These are phyloP conservation scores for Bonia amplexicaulis DNA, from an alignment of 176 grass and related monocot species.

Conservation along the genomic window DNA sequence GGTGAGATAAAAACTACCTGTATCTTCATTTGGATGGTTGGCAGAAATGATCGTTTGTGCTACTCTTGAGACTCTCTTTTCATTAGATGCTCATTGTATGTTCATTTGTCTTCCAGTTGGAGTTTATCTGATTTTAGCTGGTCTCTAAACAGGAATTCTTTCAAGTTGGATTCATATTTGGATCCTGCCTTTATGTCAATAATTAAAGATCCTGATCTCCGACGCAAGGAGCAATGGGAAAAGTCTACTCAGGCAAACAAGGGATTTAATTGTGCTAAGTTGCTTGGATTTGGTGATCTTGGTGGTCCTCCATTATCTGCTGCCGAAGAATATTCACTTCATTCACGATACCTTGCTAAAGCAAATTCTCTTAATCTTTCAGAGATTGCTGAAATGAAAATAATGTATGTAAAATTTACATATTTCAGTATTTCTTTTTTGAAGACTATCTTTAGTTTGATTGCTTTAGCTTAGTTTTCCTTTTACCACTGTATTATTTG, in stretches of 20 bases:
- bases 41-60: background rate
- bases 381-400: slow-evolving; percentile 98
- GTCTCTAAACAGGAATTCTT: slow-evolving; percentile 60
- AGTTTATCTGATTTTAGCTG: slow-evolving; percentile 14
- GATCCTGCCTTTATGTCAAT: slow-evolving; percentile 97
- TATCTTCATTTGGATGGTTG: background rate
- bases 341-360: slow-evolving; percentile 94
- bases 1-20: slow-evolving; percentile 28
- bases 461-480: background rate
- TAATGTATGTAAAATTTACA: slow-evolving; percentile 58
- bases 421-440: background rate
- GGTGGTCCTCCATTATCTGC: slow-evolving; percentile 76
- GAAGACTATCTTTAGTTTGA: background rate
- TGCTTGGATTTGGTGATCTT: slow-evolving; percentile 93
- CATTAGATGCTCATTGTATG: background rate
- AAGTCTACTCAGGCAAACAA: slow-evolving; percentile 71
- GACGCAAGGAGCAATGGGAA: slow-evolving; percentile 74
- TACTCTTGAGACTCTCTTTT: background rate
- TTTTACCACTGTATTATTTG: background rate
- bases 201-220: slow-evolving; percentile 89
- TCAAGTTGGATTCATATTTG: slow-evolving; percentile 80
- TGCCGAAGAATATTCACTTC: slow-evolving; percentile 96
- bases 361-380: slow-evolving; percentile 98
- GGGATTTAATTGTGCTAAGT: slow-evolving; percentile 83
- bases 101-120: background rate